phyloP scores from a whole-genome alignment of 768 basidiomycete genomes.

The Tricholoma flavovirens region DNA sequence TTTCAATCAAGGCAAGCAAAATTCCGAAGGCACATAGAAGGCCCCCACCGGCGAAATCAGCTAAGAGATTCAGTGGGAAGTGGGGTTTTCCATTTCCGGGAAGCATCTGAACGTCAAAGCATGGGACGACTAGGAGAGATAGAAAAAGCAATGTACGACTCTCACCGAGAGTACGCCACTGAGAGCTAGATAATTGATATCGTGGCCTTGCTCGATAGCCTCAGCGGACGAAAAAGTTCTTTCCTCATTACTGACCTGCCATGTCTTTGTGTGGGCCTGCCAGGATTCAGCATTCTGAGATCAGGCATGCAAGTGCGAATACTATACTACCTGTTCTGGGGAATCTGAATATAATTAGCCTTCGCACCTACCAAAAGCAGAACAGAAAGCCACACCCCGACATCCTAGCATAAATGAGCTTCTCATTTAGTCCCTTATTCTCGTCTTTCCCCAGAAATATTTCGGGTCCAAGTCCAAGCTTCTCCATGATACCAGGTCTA shows the following conservation, averaged over 20 bases:
- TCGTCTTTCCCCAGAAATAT: slow-evolving; percentile 52
- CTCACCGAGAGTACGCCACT: slow-evolving; percentile 68
- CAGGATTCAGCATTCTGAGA: slow-evolving; percentile 7
- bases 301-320: not conserved
- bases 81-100: slow-evolving; percentile 62
- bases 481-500: slow-evolving; percentile 77
- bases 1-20: slow-evolving; percentile 67
- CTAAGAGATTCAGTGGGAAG: slow-evolving; percentile 72
- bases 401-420: slow-evolving; percentile 68
- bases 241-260: slow-evolving; percentile 49
- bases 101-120: slow-evolving; percentile 44
- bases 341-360: slow-evolving; percentile 35
- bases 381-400: slow-evolving; percentile 48
- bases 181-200: slow-evolving; percentile 79
- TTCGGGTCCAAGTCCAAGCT: slow-evolving; percentile 69
- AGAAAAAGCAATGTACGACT: not conserved
- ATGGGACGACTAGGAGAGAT: not conserved
- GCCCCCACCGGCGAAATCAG: slow-evolving; percentile 82
- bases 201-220: slow-evolving; percentile 49
- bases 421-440: slow-evolving; percentile 50
- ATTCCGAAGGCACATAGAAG: slow-evolving; percentile 67
- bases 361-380: not conserved
- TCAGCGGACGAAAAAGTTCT: not conserved
- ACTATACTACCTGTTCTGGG: slow-evolving; percentile 53
- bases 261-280: slow-evolving; percentile 66